Evolutionary conservation across 805 yeast species (phyloP).

Genomic region (Starmerella apicola): DNA sequence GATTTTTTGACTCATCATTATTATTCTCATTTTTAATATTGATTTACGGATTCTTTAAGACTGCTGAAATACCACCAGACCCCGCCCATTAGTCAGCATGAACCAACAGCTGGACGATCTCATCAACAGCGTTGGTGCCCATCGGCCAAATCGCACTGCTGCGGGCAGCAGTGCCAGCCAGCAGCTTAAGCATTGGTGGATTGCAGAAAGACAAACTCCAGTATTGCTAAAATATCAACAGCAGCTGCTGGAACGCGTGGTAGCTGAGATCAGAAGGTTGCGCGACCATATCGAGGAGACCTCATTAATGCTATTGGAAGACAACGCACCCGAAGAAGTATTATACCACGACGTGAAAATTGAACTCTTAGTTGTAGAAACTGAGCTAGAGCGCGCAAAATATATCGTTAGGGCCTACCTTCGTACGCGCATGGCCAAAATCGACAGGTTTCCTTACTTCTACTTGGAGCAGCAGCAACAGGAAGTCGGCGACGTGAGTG

Average conservation of each 20-base stretch:
- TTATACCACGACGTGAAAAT: slow-evolving; percentile 47
- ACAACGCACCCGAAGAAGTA: slow-evolving; percentile 1
- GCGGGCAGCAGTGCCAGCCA: slow-evolving; percentile 10
- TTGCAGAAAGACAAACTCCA: slow-evolving; percentile 75
- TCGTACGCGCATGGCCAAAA: slow-evolving; percentile 57
- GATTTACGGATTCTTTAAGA: too few species aligned
- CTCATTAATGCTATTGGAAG: slow-evolving; percentile 59
- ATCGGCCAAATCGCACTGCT: slow-evolving; percentile 2
- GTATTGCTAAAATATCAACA: slow-evolving; percentile 69
- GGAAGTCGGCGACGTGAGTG: not conserved
- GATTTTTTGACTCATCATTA: not conserved
- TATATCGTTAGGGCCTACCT: slow-evolving; percentile 71
- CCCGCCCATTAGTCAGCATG: too few species aligned
- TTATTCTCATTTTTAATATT: not conserved
- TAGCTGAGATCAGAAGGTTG: slow-evolving; percentile 50
- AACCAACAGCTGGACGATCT: slow-evolving; percentile 35
- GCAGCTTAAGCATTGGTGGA: slow-evolving; percentile 52
- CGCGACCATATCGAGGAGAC: slow-evolving; percentile 66
- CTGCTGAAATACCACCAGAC: too few species aligned
- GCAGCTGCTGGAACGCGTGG: slow-evolving; percentile 43
- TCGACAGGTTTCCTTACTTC: slow-evolving; percentile 56
- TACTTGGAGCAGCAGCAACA: slow-evolving; percentile 28
- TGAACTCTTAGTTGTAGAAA: slow-evolving; percentile 72
- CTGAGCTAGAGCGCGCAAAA: slow-evolving; percentile 79
- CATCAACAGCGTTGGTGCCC: slow-evolving; percentile 57